Base-by-base conservation (phyloP, 805 yeast species). In the Ogataea ramenticola region DNA sequence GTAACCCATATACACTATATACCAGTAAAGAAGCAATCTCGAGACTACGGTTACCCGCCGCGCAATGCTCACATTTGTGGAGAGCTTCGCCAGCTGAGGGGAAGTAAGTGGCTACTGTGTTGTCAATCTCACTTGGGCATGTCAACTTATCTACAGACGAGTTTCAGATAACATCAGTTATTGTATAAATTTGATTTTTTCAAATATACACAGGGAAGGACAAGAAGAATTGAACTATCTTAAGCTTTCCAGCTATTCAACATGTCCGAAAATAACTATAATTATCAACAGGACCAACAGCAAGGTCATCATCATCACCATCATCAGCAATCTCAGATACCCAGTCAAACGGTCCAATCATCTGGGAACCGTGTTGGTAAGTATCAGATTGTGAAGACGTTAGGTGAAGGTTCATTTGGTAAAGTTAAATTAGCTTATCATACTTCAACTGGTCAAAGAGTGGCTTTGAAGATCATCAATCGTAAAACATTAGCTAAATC, bases 331-430 rank as follows among this genome's bases (percentile, higher is more conserved):
- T 48, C 44, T 16, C 48, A 47, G 47, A 11, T 11, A 6, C 29
- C 46, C 7, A 17, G 10, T 10, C 27, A 24, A 24, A 24, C 35
- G 24, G 22, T 17, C 27, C 12, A 41, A 27, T 31, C 40, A 20
- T 50, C 56, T 26, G 36, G 57, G 15, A 54, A 54, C 15, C 51
- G 90, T 46, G 87, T 93, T 41, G 99, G 98, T 17, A 84, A 91
- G 52, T 90, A 91, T 66, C 96, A 90, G 62, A 83, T 90, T 43
- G 86, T 90, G 53, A 86, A 89, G 61, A 89, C 96, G 3, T 70
- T 90, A 20, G 98, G 98, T 32, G 97, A 90, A 60, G 98, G 98
- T 21, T 89, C 96, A 0, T 90, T 90, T 60, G 98, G 98, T 56
- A 91, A 91, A 60, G 98, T 90, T 50, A 90, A 90, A 61, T 71